These are phyloP conservation scores for Chaetomiaceae sp. DNA, from an alignment of 2,329 filamentous ascomycete species.

Conservation along the genomic window DNA sequence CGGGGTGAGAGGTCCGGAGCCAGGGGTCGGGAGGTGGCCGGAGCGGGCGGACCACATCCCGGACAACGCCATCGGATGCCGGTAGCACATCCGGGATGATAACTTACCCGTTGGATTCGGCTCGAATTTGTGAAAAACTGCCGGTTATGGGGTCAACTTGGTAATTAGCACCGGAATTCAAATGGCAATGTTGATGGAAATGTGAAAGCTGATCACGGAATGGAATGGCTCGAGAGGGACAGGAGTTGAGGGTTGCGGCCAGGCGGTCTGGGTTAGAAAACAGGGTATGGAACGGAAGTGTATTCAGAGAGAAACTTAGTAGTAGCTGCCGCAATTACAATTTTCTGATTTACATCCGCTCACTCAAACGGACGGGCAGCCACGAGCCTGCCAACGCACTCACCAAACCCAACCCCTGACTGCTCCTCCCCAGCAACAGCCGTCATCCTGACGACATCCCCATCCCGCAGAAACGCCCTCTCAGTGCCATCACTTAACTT, in stretches of 20 bases:
- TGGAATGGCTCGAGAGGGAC: too few relatives aligned
- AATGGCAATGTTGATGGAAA: too few relatives aligned
- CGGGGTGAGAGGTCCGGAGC: neutral
- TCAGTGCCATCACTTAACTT: neutral
- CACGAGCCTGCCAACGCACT: conserved; percentile 1
- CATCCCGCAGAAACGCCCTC: neutral
- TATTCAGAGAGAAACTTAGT: too few relatives aligned
- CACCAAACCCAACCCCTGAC: conserved; percentile 6
- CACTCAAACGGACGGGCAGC: neutral
- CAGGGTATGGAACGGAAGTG: too few relatives aligned
- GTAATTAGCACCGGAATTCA: too few relatives aligned
- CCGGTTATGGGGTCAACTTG: too few relatives aligned
- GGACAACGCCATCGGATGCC: neutral
- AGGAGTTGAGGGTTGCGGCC: too few relatives aligned
- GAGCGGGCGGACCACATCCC: conserved; percentile 6
- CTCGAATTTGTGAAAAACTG: too few relatives aligned
- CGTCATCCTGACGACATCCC: conserved; percentile 7
- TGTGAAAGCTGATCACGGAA: too few relatives aligned
- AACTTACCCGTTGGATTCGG: neutral
- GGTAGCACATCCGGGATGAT: neutral
- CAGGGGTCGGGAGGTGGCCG: neutral
- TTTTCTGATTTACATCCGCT: neutral
- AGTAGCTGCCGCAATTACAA: neutral
- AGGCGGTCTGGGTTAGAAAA: too few relatives aligned
- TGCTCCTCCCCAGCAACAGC: neutral